Conservation (phyloP, 169 alveolate species). For the Cryptosporidium baileyi region DNA sequence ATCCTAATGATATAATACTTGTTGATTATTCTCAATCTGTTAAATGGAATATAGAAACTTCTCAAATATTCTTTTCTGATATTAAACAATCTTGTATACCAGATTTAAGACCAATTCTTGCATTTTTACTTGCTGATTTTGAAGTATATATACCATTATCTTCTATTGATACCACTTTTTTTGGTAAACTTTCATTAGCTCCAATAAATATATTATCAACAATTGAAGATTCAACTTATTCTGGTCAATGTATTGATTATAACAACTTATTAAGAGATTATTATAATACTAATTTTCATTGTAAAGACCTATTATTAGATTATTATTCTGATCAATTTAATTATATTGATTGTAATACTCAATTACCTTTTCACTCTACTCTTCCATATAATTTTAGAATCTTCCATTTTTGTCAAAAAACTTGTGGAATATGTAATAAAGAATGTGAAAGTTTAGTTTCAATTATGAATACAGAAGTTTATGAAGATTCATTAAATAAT, state of each 20-base stretch:
- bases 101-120: slow-evolving; percentile 38
- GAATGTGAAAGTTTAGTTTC: slow-evolving; percentile 64
- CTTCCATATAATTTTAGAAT: slow-evolving; percentile 19
- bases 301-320: slow-evolving; percentile 27
- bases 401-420: slow-evolving; percentile 58
- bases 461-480: slow-evolving; percentile 2
- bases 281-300: slow-evolving; percentile 7
- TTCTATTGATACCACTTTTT: slow-evolving; percentile 50
- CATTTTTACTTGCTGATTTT: slow-evolving; percentile 63
- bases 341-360: slow-evolving; percentile 44
- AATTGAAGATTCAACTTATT: slow-evolving; percentile 1
- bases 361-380: slow-evolving; percentile 14
- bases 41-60: slow-evolving; percentile 51
- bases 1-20: slow-evolving; percentile 39
- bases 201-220: slow-evolving; percentile 31
- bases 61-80: slow-evolving; percentile 48
- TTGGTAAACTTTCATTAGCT: slow-evolving; percentile 28
- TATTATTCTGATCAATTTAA: not conserved
- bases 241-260: slow-evolving; percentile 47
- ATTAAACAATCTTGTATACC: slow-evolving; percentile 53
- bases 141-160: slow-evolving; percentile 50
- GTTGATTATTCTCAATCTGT: slow-evolving; percentile 47
- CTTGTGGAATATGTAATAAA: slow-evolving; percentile 48
- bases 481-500: not conserved
- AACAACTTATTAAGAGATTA: slow-evolving; percentile 24